Base-by-base conservation (phyloP, 2,329 filamentous ascomycete species). In the Colletotrichum lindemuthianum region DNA sequence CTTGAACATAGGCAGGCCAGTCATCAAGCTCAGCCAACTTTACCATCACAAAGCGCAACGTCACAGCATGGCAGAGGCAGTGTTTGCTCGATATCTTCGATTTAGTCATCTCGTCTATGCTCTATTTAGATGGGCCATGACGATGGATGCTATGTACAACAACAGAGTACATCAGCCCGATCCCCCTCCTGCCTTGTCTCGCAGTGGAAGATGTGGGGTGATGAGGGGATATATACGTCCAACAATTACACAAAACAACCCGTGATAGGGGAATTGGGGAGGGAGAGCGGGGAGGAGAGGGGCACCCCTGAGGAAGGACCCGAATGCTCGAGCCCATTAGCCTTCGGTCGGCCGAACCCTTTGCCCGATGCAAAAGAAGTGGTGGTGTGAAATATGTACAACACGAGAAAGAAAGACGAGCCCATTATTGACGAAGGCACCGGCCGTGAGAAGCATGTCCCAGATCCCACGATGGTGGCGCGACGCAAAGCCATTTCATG, bases 351-450 rank as follows among this genome's bases (percentile, higher is more conserved):
- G 24, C 24, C 24, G 24, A 24, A 1, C 24, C 24, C 24, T 24
- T 24, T 24, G 24, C 12, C 57, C 45, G 37, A 43, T 50, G 55
- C 55, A 36, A 53, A 32, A 58, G 11, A 43, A 33, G 60, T 66
- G 58, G 63, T 49, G 59, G 44, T 52, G 51, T 48, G 52, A 65
- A 65, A 65, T 65, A 67, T 67, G 51, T 67, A 67, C 65, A 64
- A 37, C 45, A 45, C 45, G 51, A 66, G 51, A 64, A 60, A 50
- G 37, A 44, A 49, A 55, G 56, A 36, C 34, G 32, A 61, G 58
- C 58, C 56, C 58, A 64, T 64, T 55, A 56, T 45, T 24, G 51
- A 65, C 47, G 33, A 47, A 48, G 50, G 58, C 58, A 48, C 51
- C 51, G 61, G 61, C 57, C 47, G 61, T 61, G 40, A 52, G 33